Base-by-base conservation (phyloP, 192 early-diverging fungal species). In the Backusella mclennaniae region DNA sequence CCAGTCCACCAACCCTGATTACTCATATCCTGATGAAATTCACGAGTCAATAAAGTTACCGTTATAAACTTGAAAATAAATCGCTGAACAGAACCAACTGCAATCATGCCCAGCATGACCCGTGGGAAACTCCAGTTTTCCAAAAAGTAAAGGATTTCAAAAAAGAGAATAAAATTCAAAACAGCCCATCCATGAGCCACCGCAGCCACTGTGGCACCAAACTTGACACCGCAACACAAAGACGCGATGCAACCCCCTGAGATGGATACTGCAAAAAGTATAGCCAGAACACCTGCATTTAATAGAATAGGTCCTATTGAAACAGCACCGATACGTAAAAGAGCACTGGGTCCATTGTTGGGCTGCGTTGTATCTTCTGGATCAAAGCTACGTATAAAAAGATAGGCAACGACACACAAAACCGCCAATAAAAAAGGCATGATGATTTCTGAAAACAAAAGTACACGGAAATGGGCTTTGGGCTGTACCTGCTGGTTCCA, bases 1-100 rank as follows among this genome's bases (percentile, higher is more conserved):
- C 94, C 94, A 4, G 91, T 93, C 94, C 94, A 95, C 94, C 94
- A 95, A 21, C 92, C 92, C 69, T 89, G 84, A 79, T 94, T 94
- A 46, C 89, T 89, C 79, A 91, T 90, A 73, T 92, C 90, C 77
- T 92, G 87, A 72, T 90, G 89, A 84, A 94, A 91, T 83, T 95
- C 94, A 53, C 94, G 88, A 59, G 94, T 89, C 67, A 95, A 83
- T 75, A 93, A 87, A 53, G 91, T 73, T 23, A 87, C 84, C 69
- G 92, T 89, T 56, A 94, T 63, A n/a, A 94, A 76, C 66, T 91
- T 92, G 86, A 92, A 93, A 29, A 92, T 80, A 44, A 93, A 90
- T 7, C 90, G 85, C 78, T 94, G 91, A 14, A 94, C 88, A 70
- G 89, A 87, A 56, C 85, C 83, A 11, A 88, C 84, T 41, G 88